These are phyloP conservation scores for Talaromyces proteolyticus DNA, from an alignment of 495 filamentous ascomycete genomes.

Conservation along the genomic window DNA sequence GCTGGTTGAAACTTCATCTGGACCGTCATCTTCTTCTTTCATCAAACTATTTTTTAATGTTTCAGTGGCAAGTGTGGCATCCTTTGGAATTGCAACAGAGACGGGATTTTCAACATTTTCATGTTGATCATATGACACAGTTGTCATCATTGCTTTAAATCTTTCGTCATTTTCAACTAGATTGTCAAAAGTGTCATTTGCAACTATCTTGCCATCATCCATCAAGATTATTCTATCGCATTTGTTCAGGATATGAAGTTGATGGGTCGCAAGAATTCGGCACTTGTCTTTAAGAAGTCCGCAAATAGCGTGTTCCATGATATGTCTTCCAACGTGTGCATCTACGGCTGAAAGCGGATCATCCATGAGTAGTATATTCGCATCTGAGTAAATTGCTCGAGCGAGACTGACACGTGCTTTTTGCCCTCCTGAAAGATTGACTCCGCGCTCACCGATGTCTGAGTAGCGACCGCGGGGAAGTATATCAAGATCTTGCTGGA, in stretches of 20 bases:
- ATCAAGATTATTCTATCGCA: slow-evolving; percentile 18
- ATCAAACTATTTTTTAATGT: slow-evolving; percentile 60
- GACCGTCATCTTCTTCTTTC: slow-evolving; percentile 82
- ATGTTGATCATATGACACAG: slow-evolving; percentile 5
- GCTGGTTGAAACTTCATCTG: slow-evolving; percentile 73
- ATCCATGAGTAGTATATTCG: slow-evolving; percentile 43
- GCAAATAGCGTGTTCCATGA: slow-evolving; percentile 14
- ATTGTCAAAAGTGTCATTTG: slow-evolving; percentile 14
- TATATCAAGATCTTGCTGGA: slow-evolving; percentile 71
- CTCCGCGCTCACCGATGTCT: slow-evolving; percentile 77
- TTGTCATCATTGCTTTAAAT: slow-evolving; percentile 10
- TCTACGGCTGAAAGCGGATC: slow-evolving; percentile 47
- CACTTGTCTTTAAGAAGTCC: slow-evolving; percentile 6
- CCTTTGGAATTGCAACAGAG: not conserved
- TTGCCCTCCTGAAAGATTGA: slow-evolving; percentile 76
- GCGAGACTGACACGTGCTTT: slow-evolving; percentile 65
- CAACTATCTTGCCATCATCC: slow-evolving; percentile 20
- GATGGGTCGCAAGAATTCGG: slow-evolving; percentile 14
- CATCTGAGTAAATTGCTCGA: slow-evolving; percentile 44
- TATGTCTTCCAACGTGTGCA: slow-evolving; percentile 30
- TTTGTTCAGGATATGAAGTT: slow-evolving; percentile 13
- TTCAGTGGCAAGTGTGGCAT: slow-evolving; percentile 45
- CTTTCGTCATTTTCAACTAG: slow-evolving; percentile 10
- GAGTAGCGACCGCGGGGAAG: slow-evolving; percentile 66
- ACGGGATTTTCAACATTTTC: not conserved